phyloP scores from a whole-genome alignment of 179 eudicot species.

The Corrigiola litoralis region DNA sequence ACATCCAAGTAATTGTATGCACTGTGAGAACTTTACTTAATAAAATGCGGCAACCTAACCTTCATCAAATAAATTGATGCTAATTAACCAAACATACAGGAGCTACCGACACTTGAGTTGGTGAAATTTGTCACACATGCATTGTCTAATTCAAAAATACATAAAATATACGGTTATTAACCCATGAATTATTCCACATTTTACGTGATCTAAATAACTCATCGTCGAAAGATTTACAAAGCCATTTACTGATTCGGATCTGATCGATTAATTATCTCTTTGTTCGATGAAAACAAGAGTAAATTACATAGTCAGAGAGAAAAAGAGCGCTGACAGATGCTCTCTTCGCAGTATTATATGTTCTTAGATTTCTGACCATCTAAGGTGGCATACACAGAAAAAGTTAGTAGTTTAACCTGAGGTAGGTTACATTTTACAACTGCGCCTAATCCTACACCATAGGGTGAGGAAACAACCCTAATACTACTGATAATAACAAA shows the following conservation, averaged over 20 bases:
- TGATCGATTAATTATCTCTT: slow-evolving; percentile 3
- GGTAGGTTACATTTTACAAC: slow-evolving; percentile 18
- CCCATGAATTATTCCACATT: slow-evolving; percentile 10
- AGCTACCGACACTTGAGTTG: slow-evolving; percentile 13
- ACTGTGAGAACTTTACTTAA: no score
- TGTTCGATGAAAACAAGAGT: slow-evolving; percentile 6
- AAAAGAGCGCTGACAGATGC: slow-evolving; percentile 9
- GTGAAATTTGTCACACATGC: slow-evolving; percentile 13
- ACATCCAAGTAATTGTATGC: no score
- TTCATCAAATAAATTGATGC: not conserved
- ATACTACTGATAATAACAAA: not conserved
- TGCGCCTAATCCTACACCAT: slow-evolving; percentile 14
- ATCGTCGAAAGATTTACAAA: not conserved
- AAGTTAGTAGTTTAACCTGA: slow-evolving; percentile 17
- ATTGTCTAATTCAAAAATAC: not conserved
- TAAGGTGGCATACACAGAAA: slow-evolving; percentile 15
- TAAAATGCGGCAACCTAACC: no score
- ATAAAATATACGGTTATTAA: not conserved
- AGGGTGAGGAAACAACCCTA: slow-evolving; percentile 4
- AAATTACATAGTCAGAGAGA: slow-evolving; percentile 18
- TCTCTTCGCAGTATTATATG: slow-evolving; percentile 12
- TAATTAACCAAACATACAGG: not conserved
- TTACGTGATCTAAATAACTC: not conserved
- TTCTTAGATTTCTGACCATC: slow-evolving; percentile 12
- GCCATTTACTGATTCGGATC: slow-evolving; percentile 16